Conservation (phyloP, 192 early-diverging fungal species). For the Entomortierella parvispora region DNA sequence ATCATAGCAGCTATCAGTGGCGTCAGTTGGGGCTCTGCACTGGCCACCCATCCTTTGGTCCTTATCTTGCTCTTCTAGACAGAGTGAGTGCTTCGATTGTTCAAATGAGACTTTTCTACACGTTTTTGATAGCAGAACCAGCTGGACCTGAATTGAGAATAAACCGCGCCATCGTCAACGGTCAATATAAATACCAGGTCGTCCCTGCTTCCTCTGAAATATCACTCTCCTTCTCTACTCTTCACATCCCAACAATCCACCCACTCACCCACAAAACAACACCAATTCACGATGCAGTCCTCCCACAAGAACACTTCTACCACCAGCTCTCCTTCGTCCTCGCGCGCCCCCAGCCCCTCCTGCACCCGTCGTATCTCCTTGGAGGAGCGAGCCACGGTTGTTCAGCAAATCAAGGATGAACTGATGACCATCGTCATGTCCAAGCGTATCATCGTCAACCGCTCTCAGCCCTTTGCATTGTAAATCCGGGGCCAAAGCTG, state of each 20-base stretch:
- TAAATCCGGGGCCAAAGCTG: not conserved
- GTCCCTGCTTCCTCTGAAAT: not conserved
- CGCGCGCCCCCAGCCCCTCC: slow-evolving; percentile 1
- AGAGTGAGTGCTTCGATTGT: too few relatives aligned
- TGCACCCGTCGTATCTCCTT: slow-evolving; percentile 23
- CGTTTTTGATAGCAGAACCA: too few relatives aligned
- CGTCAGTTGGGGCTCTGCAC: too few relatives aligned
- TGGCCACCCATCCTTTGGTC: too few relatives aligned
- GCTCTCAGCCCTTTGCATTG: slow-evolving; percentile 40
- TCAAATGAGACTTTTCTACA: too few relatives aligned
- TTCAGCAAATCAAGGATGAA: slow-evolving; percentile 30
- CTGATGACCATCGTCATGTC: slow-evolving; percentile 29
- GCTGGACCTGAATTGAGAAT: too few relatives aligned
- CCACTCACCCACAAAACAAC: not conserved
- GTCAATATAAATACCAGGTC: not conserved
- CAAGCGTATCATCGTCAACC: slow-evolving; percentile 24
- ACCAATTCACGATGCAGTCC: slow-evolving; percentile 11
- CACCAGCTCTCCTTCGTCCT: not conserved
- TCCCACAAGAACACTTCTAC: slow-evolving; percentile 26
- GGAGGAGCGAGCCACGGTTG: not conserved
- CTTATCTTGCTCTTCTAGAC: too few relatives aligned
- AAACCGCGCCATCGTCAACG: too few relatives aligned
- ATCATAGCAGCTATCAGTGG: too few relatives aligned
- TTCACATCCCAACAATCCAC: not conserved
- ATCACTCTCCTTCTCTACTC: not conserved